Conservation (phyloP, 768 basidiomycete species). For the Harrya chromipes region DNA sequence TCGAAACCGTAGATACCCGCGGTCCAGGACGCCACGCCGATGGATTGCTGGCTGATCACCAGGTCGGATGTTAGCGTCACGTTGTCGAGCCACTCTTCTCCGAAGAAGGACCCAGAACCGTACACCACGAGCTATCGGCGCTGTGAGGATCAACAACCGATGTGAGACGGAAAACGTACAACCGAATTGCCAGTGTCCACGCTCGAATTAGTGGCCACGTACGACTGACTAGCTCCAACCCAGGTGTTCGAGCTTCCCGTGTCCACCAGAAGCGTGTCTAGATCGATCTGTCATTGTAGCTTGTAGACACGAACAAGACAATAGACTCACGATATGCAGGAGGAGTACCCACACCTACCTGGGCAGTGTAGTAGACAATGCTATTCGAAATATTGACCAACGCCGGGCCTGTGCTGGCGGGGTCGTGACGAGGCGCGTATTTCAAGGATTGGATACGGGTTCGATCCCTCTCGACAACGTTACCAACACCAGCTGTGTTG, state of each 20-base stretch:
- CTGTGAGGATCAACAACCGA: conserved; percentile 5
- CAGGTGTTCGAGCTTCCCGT: conserved; percentile 34
- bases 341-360: conserved; percentile 27
- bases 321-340: conserved; percentile 21
- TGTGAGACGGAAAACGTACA: conserved; percentile 5
- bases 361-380: conserved; percentile 25
- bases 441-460: conserved; percentile 18
- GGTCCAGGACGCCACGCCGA: conserved; percentile 32
- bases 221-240: conserved; percentile 24
- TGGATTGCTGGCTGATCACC: conserved; percentile 27
- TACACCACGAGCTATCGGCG: neutral
- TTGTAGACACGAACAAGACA: neutral
- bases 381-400: conserved; percentile 18
- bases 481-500: conserved; percentile 6
- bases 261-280: conserved; percentile 30
- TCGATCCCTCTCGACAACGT: conserved; percentile 19
- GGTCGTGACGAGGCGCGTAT: neutral
- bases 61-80: conserved; percentile 8
- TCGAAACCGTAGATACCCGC: conserved; percentile 32
- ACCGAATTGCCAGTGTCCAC: conserved; percentile 18
- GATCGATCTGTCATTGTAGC: neutral
- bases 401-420: too few relatives aligned
- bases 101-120: conserved; percentile 4
- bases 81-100: conserved; percentile 18
- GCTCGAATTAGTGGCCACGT: conserved; percentile 13